phyloP scores from a whole-genome alignment of 139 green algal genomes.

The Closterium sp. region DNA sequence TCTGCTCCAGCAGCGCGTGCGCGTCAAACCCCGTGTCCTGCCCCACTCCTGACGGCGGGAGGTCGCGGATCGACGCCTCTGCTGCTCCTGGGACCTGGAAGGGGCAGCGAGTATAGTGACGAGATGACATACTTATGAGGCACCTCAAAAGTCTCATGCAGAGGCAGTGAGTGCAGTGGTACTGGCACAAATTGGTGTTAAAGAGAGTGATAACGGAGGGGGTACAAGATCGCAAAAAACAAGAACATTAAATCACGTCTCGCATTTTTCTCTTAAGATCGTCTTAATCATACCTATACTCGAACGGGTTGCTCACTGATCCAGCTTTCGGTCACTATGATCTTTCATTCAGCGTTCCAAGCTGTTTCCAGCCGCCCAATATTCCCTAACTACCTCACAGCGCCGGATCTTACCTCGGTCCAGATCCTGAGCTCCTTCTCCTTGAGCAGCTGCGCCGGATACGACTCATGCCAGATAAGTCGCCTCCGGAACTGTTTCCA shows the following conservation, averaged over 20 bases:
- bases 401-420: slow-evolving; percentile 60
- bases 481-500: background rate
- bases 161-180: background rate
- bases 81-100: slow-evolving; percentile 15
- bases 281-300: too few species aligned
- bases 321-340: too few species aligned
- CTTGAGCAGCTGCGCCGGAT: slow-evolving; percentile 75
- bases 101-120: background rate
- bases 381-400: background rate
- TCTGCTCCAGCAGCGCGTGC: slow-evolving; percentile 56
- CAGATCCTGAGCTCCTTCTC: slow-evolving; percentile 74
- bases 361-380: background rate
- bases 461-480: too few species aligned
- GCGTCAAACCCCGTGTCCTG: slow-evolving; percentile 49
- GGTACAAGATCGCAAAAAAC: too few species aligned
- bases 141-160: background rate
- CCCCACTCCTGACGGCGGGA: slow-evolving; percentile 35
- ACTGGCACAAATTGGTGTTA: too few species aligned
- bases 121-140: background rate
- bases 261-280: too few species aligned
- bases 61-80: slow-evolving; percentile 42
- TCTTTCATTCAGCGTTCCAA: too few species aligned
- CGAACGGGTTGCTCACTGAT: too few species aligned
- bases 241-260: background rate
- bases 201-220: background rate